Base-by-base conservation (phyloP, 176 grass and related monocot genomes). In the Puya raimondii region DNA sequence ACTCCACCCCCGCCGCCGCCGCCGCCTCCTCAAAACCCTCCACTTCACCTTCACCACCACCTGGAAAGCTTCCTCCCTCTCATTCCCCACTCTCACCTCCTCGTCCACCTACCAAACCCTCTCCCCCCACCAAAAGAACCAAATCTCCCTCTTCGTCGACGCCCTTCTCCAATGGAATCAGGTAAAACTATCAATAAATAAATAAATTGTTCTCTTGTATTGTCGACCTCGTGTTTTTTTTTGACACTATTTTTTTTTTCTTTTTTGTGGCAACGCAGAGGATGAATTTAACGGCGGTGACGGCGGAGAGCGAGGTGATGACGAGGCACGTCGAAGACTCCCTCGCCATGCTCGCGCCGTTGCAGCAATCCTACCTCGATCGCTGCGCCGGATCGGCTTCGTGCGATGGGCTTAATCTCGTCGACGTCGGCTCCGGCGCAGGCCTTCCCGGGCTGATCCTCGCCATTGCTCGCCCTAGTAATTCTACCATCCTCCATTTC, bases 201-300 rank as follows among this genome's bases (percentile, higher is more conserved):
- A n/a, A 22, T 61, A 21, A 61, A 69, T 16, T 23, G 9, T 18
- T 2, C 3, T 1, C 14, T 15, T 15, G n/a, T n/a, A 11, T n/a
- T 20, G 15, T 21, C 25, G 1, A 14, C 50, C 66, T 64, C 10
- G 51, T 13, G 49, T 22, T 49, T 47, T 13, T 56, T 76, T 33
- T 29, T n/a, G n/a, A n/a, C n/a, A 17, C n/a, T 67, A 27, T 16
- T 51, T 53, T 26, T 9, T 16, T 42, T 23, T 58, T 15, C 18
- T 65, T 33, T 48, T 47, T 81, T 70, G 4, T 0, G 20, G 26
- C 78, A 58, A 13, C 61, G 27, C 51, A 97, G 94, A 85, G 66
- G 70, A 92, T 99, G 89, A 99, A 99, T 67, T 84, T 99, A 33
- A 99, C 89, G 26, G 94, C 92, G 58, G 84, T 87, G 64, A 90